A percentile compares a stretch with the other conserved stretches of the same genome.
These are phyloP conservation scores for Solanum verrucosum DNA, from an alignment of 257 asterid species.

Conservation along the genomic window DNA sequence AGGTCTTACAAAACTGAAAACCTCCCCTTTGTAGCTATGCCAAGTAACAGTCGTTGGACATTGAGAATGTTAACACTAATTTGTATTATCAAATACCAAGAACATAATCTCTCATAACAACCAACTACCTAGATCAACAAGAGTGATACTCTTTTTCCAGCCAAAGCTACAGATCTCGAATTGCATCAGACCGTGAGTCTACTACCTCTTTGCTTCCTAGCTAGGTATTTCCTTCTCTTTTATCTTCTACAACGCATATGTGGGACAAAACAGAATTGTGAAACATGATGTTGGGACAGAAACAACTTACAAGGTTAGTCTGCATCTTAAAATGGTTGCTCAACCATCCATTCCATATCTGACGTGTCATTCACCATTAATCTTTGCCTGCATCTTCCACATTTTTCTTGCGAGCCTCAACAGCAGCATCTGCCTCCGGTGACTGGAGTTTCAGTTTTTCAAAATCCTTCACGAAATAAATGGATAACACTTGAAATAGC, in stretches of 20 bases:
- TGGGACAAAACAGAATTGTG: not conserved
- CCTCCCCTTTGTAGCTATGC: not conserved
- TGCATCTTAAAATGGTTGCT: slow-evolving; percentile 7
- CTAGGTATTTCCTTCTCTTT: slow-evolving; percentile 83
- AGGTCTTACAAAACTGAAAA: not conserved
- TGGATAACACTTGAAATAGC: not conserved
- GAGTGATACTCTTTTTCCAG: not conserved
- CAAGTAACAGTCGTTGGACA: not conserved
- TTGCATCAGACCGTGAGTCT: not conserved
- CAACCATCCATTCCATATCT: slow-evolving; percentile 81
- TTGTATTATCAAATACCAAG: not conserved
- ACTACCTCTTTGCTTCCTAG: slow-evolving; percentile 68
- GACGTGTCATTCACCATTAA: slow-evolving; percentile 76
- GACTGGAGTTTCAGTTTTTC: slow-evolving; percentile 60
- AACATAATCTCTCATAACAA: not conserved
- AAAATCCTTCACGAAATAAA: slow-evolving; percentile 34
- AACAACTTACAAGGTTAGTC: not conserved
- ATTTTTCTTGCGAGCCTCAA: slow-evolving; percentile 72
- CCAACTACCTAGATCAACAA: not conserved
- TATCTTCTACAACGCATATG: slow-evolving; percentile 45
- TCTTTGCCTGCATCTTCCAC: slow-evolving; percentile 51
- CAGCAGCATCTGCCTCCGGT: slow-evolving; percentile 79
- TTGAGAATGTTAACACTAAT: not conserved
- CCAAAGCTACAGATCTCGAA: not conserved
- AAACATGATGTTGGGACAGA: not conserved